Evolutionary conservation across 176 grass and related monocot genomes (phyloP), one percentile per base, ranked within the genome.

Genomic region (Cenchrus fungigraminus): DNA sequence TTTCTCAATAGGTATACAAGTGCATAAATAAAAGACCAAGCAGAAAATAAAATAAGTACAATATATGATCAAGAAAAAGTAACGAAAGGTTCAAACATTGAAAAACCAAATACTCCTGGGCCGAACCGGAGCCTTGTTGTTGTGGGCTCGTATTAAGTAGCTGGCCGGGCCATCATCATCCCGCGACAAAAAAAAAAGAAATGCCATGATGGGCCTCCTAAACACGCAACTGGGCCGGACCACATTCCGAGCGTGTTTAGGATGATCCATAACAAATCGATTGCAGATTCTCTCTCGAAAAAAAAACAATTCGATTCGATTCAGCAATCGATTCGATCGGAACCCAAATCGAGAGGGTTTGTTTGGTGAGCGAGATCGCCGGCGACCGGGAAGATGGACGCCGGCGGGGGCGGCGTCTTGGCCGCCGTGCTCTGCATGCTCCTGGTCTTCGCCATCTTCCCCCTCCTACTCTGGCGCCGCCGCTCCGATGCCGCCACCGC

Each of bases 381-480:
- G 79, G 37, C 13, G 79, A 56, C 25, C 20, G n/a, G 49, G 45
- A 78, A 81, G 75, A 95, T 95, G 92, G 87, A 93, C 86, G 78
- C 49, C 71, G 88, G 77, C 86, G 73, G 56, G 44, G 86, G 79
- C 81, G 92, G 90, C 37, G 79, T 98, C 32, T 67, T 98, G 13
- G 87, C 68, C 12, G 92, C 77, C 52, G 79, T 88, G 42, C 28
- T 95, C 49, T 90, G 89, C 65, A 77, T 92, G 91, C 84, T 95
- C 12, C 56, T 95, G 3, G 61, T 91, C 53, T 77, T 91, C 40
- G 85, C 85, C 53, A 29, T 98, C 69, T 77, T 98, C 2, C 95
- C 93, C 17, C 87, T 98, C 46, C 79, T 98, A 32, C 90, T 92
- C 77, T 95, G 91, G 93, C 84, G 84, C 79, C 91, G 91, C n/a